Evolutionary conservation across 2,329 filamentous ascomycete species (phyloP).

Genomic region (Phaeomoniella chlamydospora): DNA sequence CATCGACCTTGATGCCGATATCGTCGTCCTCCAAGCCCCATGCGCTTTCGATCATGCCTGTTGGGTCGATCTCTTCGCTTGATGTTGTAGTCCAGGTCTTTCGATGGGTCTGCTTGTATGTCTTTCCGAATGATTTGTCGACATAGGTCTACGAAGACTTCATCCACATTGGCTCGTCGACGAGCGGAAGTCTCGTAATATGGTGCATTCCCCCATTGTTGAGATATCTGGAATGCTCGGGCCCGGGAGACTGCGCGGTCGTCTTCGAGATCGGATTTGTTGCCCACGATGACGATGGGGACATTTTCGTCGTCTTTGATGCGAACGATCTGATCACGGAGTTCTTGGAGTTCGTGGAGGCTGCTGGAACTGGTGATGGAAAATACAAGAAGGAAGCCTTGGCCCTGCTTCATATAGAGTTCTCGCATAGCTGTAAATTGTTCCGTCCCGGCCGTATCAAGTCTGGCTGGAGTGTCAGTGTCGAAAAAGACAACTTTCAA

Average conservation of each 20-base stretch:
- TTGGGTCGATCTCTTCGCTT: constrained; percentile 20
- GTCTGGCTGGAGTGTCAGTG: constrained; percentile 29
- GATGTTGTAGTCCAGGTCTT: constrained; percentile 15
- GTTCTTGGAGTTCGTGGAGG: constrained; percentile 63
- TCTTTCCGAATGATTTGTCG: constrained; percentile 70
- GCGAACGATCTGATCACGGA: constrained; percentile 78
- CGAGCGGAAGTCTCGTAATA: constrained; percentile 86
- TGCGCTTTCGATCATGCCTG: constrained; percentile 19
- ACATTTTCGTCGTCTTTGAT: constrained; percentile 80
- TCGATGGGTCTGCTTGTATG: constrained; percentile 19
- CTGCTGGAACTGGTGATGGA: constrained; percentile 77
- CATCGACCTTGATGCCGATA: constrained; percentile 18
- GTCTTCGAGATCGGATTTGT: constrained; percentile 83
- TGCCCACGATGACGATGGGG: constrained; percentile 80
- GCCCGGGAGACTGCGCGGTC: constrained; percentile 65
- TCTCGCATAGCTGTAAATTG: constrained; percentile 61
- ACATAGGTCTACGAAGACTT: constrained; percentile 75
- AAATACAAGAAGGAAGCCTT: constrained; percentile 84
- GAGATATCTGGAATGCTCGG: constrained; percentile 71
- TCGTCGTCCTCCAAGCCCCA: constrained; percentile 8
- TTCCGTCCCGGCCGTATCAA: constrained; percentile 83
- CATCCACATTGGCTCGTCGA: constrained; percentile 73
- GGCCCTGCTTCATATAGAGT: constrained; percentile 84
- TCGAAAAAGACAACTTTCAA: constrained; percentile 1
- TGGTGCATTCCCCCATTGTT: constrained; percentile 70